phyloP scores from a whole-genome alignment of 2,329 filamentous ascomycete species.

The Claviceps cyperi region DNA sequence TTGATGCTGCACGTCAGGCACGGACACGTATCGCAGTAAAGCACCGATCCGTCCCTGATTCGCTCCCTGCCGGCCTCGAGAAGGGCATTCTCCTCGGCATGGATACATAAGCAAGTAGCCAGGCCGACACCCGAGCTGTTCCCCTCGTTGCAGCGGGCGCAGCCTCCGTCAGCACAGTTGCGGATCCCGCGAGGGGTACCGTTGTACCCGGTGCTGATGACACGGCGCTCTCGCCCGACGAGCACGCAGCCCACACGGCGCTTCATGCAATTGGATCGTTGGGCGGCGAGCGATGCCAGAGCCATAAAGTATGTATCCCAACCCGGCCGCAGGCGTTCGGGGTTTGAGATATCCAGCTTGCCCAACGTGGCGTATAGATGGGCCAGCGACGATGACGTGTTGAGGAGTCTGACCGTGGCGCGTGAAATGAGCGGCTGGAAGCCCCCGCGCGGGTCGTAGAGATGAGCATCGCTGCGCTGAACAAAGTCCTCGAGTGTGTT shows the following conservation, averaged over 20 bases:
- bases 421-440: slow-evolving; percentile 66
- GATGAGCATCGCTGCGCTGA: slow-evolving; percentile 50
- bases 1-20: slow-evolving; percentile 98
- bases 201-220: slow-evolving; percentile 94
- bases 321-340: slow-evolving; percentile 66
- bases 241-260: slow-evolving; percentile 88
- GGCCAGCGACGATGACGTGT: slow-evolving; percentile 58
- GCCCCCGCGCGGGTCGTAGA: slow-evolving; percentile 53
- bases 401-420: slow-evolving; percentile 74
- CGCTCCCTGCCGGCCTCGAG: slow-evolving; percentile 87
- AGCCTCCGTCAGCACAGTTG: slow-evolving; percentile 91
- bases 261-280: slow-evolving; percentile 96
- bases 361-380: slow-evolving; percentile 60
- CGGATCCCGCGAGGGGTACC: slow-evolving; percentile 79
- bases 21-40: slow-evolving; percentile 94
- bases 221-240: slow-evolving; percentile 63
- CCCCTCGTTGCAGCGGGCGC: slow-evolving; percentile 69
- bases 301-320: slow-evolving; percentile 99
- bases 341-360: slow-evolving; percentile 61
- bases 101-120: slow-evolving; percentile 85
- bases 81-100: slow-evolving; percentile 94
- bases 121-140: slow-evolving; percentile 56
- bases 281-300: slow-evolving; percentile 79
- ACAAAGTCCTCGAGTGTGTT: slow-evolving; percentile 42
- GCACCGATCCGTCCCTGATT: slow-evolving; percentile 63